A percentile compares a stretch with the other conserved stretches of the same genome.
These are phyloP conservation scores for Aspergillus nomiae DNA, from an alignment of 2,329 filamentous ascomycete species.

Conservation along the genomic window DNA sequence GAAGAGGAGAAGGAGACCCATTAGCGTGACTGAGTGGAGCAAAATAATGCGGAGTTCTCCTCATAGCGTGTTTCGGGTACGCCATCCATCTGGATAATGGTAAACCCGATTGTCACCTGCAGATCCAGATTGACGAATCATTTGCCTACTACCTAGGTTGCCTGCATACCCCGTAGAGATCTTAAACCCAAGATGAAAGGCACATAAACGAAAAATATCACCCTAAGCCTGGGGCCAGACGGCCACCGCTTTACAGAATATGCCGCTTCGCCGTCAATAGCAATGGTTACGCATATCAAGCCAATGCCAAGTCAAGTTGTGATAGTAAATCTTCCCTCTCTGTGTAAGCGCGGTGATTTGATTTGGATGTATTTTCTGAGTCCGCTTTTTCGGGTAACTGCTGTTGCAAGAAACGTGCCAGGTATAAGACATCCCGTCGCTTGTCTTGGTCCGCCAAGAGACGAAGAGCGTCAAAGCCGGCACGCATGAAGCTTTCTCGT, in stretches of 20 bases:
- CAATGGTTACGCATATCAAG: conserved; percentile 14
- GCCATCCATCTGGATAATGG: conserved; percentile 3
- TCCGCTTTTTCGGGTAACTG: conserved; percentile 29
- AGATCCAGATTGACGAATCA: conserved; percentile 14
- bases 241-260: background rate
- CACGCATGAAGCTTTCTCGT: conserved; percentile 33
- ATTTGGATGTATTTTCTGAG: conserved; percentile 13
- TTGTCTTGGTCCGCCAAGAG: conserved; percentile 37
- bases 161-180: background rate
- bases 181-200: background rate
- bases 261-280: background rate
- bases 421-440: conserved; percentile 29
- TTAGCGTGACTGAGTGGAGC: conserved; percentile 22
- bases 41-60: conserved; percentile 20
- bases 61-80: conserved; percentile 8
- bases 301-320: conserved; percentile 26
- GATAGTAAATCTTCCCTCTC: conserved; percentile 29
- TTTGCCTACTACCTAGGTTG: background rate
- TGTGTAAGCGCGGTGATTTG: conserved; percentile 17
- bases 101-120: background rate
- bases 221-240: background rate
- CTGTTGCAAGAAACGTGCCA: conserved; percentile 34
- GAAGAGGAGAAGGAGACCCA: conserved; percentile 17
- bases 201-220: background rate
- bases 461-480: conserved; percentile 42